Evolutionary conservation across 169 alveolate genomes (phyloP), one percentile per base, ranked within the genome.

Genomic region (Toxoplasma gondii): DNA sequence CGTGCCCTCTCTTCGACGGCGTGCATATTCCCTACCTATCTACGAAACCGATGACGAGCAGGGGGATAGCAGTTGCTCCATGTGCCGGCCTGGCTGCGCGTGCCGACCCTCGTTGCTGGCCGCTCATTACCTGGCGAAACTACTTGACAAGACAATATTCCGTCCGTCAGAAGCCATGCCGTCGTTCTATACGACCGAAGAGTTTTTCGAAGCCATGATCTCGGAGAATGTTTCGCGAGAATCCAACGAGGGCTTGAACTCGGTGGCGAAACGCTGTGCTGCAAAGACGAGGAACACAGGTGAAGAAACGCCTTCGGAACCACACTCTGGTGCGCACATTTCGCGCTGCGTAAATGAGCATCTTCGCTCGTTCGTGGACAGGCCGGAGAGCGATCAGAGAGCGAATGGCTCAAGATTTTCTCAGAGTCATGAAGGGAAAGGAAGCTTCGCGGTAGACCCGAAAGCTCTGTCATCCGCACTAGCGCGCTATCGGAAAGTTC

Each of bases 31-130:
- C 86, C 86, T 24, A 27, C 86, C 86, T 10, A 38, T n/a, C 45
- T 38, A 78, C 43, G 86, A 78, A 78, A 78, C 86, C 1, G 90
- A 82, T 7, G 90, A 82, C 34, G 90, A 82, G 41, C 38, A 82
- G 67, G 64, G 67, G n/a, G 90, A 44, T 5, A 82, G 90, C 90
- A 82, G 90, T 67, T 82, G 53, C 69, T 43, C 69, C 67, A 82
- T 82, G 90, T 38, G 64, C 39, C 67, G 34, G 29, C 67, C 67
- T 16, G 90, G 69, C 53, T 82, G 90, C 90, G 90, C 90, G 67
- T 82, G 90, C 24, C 27, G 90, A 41, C 90, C 90, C 44, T 82
- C 90, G 19, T 49, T 82, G 53, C 90, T 43, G 2, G 9, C 67
- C 17, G 90, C 90, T 41, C 90, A 41, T 10, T 43, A 43, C 29